A percentile compares a stretch with the other conserved stretches of the same genome.
phyloP scores from a whole-genome alignment of 2,329 filamentous ascomycete species.

The Elsinoe perseae region DNA sequence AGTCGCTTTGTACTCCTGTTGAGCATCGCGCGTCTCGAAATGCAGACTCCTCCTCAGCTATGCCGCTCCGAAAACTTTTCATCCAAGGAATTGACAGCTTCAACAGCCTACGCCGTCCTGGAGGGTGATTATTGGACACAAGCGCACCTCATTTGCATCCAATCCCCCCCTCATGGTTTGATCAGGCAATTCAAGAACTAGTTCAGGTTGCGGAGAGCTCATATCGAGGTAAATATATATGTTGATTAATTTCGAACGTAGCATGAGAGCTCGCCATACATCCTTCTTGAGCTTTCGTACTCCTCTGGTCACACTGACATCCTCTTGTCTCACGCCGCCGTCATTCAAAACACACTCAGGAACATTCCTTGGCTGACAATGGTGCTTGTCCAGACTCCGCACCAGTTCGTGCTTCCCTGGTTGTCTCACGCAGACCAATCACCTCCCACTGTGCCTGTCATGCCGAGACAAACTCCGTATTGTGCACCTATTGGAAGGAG shows the following conservation, averaged over 20 bases:
- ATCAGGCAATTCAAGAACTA: not conserved
- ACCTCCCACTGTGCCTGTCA: not conserved
- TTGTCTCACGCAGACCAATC: not conserved
- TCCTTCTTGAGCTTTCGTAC: not conserved
- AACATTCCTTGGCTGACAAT: not conserved
- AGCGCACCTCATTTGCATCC: not conserved
- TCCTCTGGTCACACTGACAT: not conserved
- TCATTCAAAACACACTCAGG: not conserved
- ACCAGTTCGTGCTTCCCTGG: not conserved
- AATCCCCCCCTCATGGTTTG: not conserved
- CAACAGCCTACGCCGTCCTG: not conserved
- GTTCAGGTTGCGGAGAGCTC: not conserved
- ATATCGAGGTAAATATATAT: not conserved
- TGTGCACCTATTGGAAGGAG: not conserved
- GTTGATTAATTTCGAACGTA: not conserved
- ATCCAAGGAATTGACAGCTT: not conserved
- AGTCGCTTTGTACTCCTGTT: not conserved
- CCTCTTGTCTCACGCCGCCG: not conserved
- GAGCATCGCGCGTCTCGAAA: not conserved
- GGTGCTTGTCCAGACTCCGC: not conserved
- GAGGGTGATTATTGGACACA: not conserved
- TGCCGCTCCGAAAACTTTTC: not conserved
- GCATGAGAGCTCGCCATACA: not conserved
- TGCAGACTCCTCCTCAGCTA: not conserved
- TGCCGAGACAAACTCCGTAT: not conserved